A percentile compares a stretch with the other conserved stretches of the same genome.
Evolutionary conservation across 345 rosid genomes (phyloP).

Genomic region (Syzygium oleosum): DNA sequence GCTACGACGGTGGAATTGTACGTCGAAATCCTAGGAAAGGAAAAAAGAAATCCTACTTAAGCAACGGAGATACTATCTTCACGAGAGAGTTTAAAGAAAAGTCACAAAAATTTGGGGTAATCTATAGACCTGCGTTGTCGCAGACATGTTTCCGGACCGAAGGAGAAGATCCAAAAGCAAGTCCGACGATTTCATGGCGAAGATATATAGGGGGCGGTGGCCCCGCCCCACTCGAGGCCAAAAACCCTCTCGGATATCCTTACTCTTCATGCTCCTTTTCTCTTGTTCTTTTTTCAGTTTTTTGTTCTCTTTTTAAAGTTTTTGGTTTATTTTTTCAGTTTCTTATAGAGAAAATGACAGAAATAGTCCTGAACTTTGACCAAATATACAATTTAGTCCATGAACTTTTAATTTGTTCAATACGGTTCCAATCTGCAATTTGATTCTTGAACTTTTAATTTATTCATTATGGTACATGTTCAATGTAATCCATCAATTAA

Average conservation of each 20-base stretch:
- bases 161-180: not conserved
- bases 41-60: not conserved
- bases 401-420: no score
- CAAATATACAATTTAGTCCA: no score
- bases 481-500: no score
- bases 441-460: no score
- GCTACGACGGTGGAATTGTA: not conserved
- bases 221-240: not conserved
- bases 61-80: not conserved
- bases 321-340: not conserved
- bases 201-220: not conserved
- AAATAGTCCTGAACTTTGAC: no score
- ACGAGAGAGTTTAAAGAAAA: not conserved
- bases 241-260: not conserved
- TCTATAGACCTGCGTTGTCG: not conserved
- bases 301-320: not conserved
- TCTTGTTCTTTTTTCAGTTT: not conserved
- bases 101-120: not conserved
- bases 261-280: not conserved
- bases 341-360: no score
- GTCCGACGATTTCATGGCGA: not conserved
- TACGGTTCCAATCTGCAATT: no score
- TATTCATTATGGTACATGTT: no score
- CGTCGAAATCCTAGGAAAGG: not conserved
- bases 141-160: no score